These are phyloP conservation scores for Aspergillus udagawae DNA, from an alignment of 2,329 filamentous ascomycete genomes.

Conservation along the genomic window DNA sequence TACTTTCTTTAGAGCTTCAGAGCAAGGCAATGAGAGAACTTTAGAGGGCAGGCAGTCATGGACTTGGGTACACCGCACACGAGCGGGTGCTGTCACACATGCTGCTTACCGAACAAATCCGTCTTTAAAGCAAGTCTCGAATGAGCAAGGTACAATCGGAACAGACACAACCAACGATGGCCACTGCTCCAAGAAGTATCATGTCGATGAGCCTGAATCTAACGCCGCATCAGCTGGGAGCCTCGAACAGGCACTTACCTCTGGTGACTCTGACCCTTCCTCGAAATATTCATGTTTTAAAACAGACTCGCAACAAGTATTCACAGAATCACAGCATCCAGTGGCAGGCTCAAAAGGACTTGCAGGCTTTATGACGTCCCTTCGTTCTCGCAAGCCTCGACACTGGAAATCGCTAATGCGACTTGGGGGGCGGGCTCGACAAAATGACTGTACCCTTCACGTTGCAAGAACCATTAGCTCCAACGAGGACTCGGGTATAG, in stretches of 20 bases:
- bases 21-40: slow-evolving; percentile 2
- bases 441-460: not conserved
- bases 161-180: not conserved
- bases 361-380: slow-evolving; percentile 13
- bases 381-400: slow-evolving; percentile 13
- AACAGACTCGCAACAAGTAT: not conserved
- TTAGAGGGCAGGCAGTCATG: not conserved
- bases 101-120: not conserved
- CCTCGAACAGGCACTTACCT: not conserved
- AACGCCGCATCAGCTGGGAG: not conserved
- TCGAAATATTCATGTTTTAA: not conserved
- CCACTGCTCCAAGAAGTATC: not conserved
- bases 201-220: not conserved
- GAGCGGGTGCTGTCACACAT: not conserved
- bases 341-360: slow-evolving; percentile 11
- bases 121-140: not conserved
- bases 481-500: not conserved
- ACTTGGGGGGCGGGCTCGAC: not conserved
- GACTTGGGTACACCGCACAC: not conserved
- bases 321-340: slow-evolving; percentile 3
- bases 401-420: slow-evolving; percentile 1
- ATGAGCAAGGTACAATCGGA: not conserved
- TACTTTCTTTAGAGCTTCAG: slow-evolving; percentile 7
- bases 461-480: not conserved
- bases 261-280: not conserved